phyloP scores from a whole-genome alignment of 371 early-diverging fungal genomes.

The Blakeslea trispora region DNA sequence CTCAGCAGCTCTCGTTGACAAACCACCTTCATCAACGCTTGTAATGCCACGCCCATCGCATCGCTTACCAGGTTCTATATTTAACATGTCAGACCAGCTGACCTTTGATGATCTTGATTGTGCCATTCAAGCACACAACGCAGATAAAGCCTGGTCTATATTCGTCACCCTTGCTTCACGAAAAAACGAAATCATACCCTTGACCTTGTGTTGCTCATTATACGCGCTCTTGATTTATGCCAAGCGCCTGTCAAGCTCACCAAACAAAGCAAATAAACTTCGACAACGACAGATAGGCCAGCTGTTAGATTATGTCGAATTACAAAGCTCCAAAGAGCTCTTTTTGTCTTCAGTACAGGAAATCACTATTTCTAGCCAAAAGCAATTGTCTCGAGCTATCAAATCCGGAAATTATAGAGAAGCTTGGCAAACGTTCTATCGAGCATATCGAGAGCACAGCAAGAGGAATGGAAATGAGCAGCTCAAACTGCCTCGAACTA shows the following conservation, averaged over 20 bases:
- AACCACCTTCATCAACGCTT: slow-evolving; percentile 9
- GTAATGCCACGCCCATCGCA: not conserved
- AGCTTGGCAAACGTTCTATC: slow-evolving; percentile 31
- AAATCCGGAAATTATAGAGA: slow-evolving; percentile 7
- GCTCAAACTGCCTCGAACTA: slow-evolving; percentile 22
- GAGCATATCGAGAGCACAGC: slow-evolving; percentile 18
- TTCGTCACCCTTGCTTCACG: slow-evolving; percentile 36
- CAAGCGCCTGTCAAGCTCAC: slow-evolving; percentile 18
- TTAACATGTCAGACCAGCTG: slow-evolving; percentile 33
- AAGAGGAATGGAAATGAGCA: not conserved
- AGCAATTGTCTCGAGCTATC: slow-evolving; percentile 28
- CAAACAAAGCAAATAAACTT: slow-evolving; percentile 6
- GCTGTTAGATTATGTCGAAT: slow-evolving; percentile 34
- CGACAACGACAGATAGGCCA: slow-evolving; percentile 38
- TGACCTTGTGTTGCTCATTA: slow-evolving; percentile 30
- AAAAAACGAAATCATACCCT: slow-evolving; percentile 29
- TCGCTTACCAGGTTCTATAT: slow-evolving; percentile 24
- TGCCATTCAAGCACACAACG: slow-evolving; percentile 36
- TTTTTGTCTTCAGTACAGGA: slow-evolving; percentile 28
- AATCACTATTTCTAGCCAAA: slow-evolving; percentile 37
- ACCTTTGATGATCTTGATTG: slow-evolving; percentile 36
- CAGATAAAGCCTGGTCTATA: slow-evolving; percentile 46
- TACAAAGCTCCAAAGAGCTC: slow-evolving; percentile 15
- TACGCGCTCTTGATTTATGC: slow-evolving; percentile 43
- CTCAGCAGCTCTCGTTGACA: slow-evolving; percentile 13